These are phyloP conservation scores for Hortiboletus campestris DNA, from an alignment of 768 basidiomycete genomes.

Conservation along the genomic window DNA sequence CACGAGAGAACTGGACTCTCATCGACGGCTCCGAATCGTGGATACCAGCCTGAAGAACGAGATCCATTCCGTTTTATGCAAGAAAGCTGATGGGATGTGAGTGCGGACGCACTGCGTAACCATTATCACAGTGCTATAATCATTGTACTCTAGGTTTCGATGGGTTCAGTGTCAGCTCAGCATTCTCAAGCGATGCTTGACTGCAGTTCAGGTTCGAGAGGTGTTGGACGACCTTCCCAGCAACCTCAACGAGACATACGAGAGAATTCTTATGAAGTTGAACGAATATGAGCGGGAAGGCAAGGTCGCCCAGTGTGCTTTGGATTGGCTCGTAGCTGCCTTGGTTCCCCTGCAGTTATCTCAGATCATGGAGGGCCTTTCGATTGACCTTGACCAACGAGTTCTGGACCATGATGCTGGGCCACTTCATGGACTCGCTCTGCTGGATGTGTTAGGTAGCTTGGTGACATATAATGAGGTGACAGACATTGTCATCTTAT, in stretches of 20 bases:
- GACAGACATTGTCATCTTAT: slow-evolving; percentile 2
- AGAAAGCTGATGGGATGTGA: slow-evolving; percentile 16
- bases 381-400: not conserved
- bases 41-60: slow-evolving; percentile 2
- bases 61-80: not conserved
- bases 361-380: slow-evolving; percentile 7
- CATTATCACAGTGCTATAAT: too few relatives aligned
- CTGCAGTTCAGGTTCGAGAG: not conserved
- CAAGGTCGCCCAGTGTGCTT: not conserved
- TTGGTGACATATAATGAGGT: slow-evolving; percentile 1
- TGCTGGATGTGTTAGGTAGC: slow-evolving; percentile 1
- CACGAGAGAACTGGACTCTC: slow-evolving; percentile 7
- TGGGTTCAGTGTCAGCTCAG: slow-evolving; percentile 17
- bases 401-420: not conserved
- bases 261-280: not conserved
- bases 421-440: slow-evolving; percentile 1
- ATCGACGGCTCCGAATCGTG: not conserved
- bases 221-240: slow-evolving; percentile 1
- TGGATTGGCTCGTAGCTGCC: slow-evolving; percentile 14
- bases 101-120: not conserved
- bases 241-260: slow-evolving; percentile 6
- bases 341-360: slow-evolving; percentile 3
- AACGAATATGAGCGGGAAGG: not conserved
- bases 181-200: not conserved
- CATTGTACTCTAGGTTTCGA: slow-evolving; percentile 4